phyloP scores from a whole-genome alignment of 2,329 filamentous ascomycete species.

The Venturia nashicola region DNA sequence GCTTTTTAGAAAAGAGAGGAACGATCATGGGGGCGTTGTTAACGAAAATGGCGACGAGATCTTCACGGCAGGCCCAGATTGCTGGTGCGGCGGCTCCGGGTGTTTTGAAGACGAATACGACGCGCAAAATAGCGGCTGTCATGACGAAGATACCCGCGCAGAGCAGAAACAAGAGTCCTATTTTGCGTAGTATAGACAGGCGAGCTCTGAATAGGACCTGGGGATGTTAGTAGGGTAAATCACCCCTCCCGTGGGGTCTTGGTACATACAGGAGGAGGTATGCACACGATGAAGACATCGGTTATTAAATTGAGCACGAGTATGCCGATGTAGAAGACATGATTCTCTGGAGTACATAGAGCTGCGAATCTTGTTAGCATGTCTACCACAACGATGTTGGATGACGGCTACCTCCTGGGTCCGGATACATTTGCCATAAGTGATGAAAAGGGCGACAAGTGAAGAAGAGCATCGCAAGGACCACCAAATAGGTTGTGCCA shows the following conservation, averaged over 20 bases:
- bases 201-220: conserved; percentile 1
- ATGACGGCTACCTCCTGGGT: background rate
- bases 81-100: background rate
- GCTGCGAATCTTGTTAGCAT: background rate
- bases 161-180: background rate
- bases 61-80: conserved; percentile 6
- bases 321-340: background rate
- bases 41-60: conserved; percentile 5
- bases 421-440: background rate
- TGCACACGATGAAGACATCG: background rate
- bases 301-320: background rate
- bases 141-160: conserved; percentile 6
- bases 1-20: conserved; percentile 3
- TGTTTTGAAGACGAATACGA: conserved; percentile 8
- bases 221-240: background rate
- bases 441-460: background rate
- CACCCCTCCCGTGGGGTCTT: background rate
- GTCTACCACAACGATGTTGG: background rate
- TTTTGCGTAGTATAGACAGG: conserved; percentile 2
- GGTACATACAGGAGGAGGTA: background rate
- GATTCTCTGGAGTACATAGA: background rate
- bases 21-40: conserved; percentile 3
- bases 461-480: background rate
- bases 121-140: background rate
- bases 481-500: background rate